Base-by-base conservation (phyloP, 805 yeast species). In the Ogataea naganishii region DNA sequence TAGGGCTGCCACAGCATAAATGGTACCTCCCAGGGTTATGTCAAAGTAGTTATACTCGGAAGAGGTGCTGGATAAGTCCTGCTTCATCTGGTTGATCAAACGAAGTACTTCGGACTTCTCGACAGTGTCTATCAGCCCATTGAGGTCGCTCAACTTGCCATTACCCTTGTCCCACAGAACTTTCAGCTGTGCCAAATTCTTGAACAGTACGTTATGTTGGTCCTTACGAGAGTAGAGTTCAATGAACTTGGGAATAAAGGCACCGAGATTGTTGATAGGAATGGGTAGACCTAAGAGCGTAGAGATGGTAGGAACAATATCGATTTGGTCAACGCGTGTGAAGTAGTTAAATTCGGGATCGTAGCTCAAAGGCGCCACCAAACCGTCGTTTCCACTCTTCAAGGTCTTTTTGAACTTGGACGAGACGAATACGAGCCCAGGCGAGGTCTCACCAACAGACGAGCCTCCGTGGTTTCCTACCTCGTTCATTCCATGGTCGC, bases 381-480 rank as follows among this genome's bases (percentile, higher is more conserved):
- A 7, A 5, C 27, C 32, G 43, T 49, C 22, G 45, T 39, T 26
- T 30, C 39, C 16, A 18, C 35, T n/a, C 46, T 39, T 4, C 5
- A 43, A 35, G 9, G 49, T 39, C 1, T 44, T 33, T 28, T 57
- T 39, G 32, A 86, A 68, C 41, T 68, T 67, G 7, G 78, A 72
- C 0, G 96, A 79, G 0, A 81, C 58, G 24, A 89, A 65, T 1
- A 75, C 58, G 46, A 92, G 44, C 0, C 80, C 96, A 1, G 98
- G 80, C 11, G 86, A 80, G 0, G 96, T 89, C 53, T 92, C 99
- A 2, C 96, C 95, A 0, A 66, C 50, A 3, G 96, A 81, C 0
- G 96, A 83, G 1, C 97, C 99, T 6, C 99, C 99, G 51, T 92
- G 97, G 44, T 88, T 89, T 1, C 96, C 96, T 4, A 80, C 72